Base-by-base conservation (phyloP, 2,329 filamentous ascomycete species). In the Tolypocladium cylindrosporum region DNA sequence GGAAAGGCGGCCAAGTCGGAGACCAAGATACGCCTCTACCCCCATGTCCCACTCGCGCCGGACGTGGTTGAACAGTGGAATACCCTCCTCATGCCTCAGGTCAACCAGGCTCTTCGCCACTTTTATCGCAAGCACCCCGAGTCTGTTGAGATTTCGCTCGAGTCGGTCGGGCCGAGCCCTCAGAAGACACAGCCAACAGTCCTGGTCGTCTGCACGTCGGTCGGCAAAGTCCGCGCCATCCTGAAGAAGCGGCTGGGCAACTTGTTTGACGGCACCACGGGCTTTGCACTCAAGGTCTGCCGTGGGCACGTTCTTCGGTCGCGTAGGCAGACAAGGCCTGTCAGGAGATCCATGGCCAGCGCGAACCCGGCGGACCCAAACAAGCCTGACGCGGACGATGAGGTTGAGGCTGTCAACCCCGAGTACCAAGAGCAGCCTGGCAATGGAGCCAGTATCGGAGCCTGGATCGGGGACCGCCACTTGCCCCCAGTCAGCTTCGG, bases 401-500 rank as follows among this genome's bases (percentile, higher is more conserved):
- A 77, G 4, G 55, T 72, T 0, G 70, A 71, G 11, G 78, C 82
- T 0, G 79, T 79, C 40, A 96, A 95, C 66, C 85, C 85, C 1
- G 85, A 85, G 59, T 93, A 90, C 68, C 92, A 97, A 70, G 79
- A 86, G 64, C 81, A 82, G 27, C 93, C 93, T 1, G 74, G 84
- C 0, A 96, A 92, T 64, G 93, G 93, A 1, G 93, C 93, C 9
- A 96, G 91, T 50, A 97, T 97, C 59, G 93, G 93, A 8, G 92
- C 92, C 0, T 97, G 90, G 78, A 86, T 90, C 55, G 88, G 89
- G 58, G 85, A 91, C 62, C 86, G 89, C 51, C 93, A 97, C 68
- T 77, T 97, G 3, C 91, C 92, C 7, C 91, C 93, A 2, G 93
- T 96, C 3, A 95, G 91, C 39, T 91, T 96, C 64, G 93, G 93